phyloP scores from a whole-genome alignment of 2,329 filamentous ascomycete species.

The Raffaelea deltoideospora region DNA sequence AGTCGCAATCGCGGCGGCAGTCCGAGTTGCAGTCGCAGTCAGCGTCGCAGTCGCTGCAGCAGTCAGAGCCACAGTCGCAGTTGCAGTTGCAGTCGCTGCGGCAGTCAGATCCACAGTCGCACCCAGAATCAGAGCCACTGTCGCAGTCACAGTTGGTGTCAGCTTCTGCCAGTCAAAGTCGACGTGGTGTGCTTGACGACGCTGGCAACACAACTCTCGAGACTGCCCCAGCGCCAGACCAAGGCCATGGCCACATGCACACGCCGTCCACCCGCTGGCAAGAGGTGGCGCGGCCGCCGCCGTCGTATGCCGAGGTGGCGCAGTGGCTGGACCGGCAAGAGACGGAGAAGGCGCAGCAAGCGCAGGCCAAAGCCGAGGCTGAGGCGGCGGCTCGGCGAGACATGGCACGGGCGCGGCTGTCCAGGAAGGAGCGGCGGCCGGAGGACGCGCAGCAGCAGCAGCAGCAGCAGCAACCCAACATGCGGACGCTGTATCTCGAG shows the following conservation, averaged over 20 bases:
- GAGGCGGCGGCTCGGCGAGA: neutral
- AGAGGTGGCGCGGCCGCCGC: conserved; percentile 58
- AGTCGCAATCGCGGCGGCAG: too few species aligned
- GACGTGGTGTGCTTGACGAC: neutral
- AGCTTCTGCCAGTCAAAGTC: neutral
- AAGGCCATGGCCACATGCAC: too few species aligned
- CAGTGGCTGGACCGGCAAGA: conserved; percentile 42
- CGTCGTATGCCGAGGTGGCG: conserved; percentile 52
- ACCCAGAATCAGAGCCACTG: neutral
- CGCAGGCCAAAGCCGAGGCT: conserved; percentile 1
- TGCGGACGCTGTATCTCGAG: conserved; percentile 93
- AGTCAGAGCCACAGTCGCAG: neutral
- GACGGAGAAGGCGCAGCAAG: conserved; percentile 13
- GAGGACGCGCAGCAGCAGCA: neutral
- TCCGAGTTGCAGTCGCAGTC: too few species aligned
- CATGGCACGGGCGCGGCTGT: conserved; percentile 1
- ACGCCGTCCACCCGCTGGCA: conserved; percentile 44
- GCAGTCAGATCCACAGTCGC: neutral
- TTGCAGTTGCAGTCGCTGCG: neutral
- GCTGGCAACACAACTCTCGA: too few species aligned
- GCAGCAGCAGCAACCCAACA: conserved; percentile 45
- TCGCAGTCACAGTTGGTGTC: neutral
- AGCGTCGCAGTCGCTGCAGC: neutral
- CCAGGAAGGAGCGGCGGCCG: neutral
- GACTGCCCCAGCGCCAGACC: neutral